Evolutionary conservation across 495 filamentous ascomycete species (phyloP).

Genomic region (Penicillium goetzii): DNA sequence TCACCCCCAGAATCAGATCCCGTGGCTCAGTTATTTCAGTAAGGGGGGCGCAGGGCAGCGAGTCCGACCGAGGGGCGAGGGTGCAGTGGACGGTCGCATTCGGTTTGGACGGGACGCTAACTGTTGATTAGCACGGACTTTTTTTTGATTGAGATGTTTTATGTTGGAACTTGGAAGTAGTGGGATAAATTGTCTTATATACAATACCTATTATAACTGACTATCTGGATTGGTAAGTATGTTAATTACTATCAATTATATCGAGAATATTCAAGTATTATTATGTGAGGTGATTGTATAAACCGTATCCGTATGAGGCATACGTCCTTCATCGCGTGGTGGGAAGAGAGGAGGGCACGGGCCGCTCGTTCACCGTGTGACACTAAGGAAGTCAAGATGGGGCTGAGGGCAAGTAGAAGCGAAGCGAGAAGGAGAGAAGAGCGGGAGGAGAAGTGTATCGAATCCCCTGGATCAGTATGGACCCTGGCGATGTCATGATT

Average conservation of each 20-base stretch:
- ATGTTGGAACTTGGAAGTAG: no score
- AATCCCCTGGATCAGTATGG: not conserved
- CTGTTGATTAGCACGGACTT: not conserved
- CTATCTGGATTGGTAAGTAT: no score
- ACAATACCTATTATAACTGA: not conserved
- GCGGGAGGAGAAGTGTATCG: not conserved
- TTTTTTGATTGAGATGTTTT: not conserved
- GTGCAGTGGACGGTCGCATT: constrained; percentile 19
- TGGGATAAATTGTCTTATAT: not conserved
- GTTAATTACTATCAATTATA: not conserved
- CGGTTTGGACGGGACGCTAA: constrained; percentile 1
- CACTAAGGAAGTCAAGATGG: not conserved
- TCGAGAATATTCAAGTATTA: no score
- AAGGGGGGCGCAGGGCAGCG: not conserved
- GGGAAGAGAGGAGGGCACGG: not conserved
- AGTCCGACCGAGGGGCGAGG: not conserved
- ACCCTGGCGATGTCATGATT: not conserved
- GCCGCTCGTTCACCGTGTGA: not conserved
- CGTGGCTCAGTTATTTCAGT: no score
- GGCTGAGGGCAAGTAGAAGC: not conserved
- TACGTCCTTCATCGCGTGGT: not conserved
- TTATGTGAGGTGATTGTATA: no score
- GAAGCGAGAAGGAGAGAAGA: not conserved
- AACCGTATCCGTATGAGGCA: not conserved
- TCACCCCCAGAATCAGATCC: not conserved